phyloP scores from a whole-genome alignment of 257 asterid species.

The Verbena officinalis region DNA sequence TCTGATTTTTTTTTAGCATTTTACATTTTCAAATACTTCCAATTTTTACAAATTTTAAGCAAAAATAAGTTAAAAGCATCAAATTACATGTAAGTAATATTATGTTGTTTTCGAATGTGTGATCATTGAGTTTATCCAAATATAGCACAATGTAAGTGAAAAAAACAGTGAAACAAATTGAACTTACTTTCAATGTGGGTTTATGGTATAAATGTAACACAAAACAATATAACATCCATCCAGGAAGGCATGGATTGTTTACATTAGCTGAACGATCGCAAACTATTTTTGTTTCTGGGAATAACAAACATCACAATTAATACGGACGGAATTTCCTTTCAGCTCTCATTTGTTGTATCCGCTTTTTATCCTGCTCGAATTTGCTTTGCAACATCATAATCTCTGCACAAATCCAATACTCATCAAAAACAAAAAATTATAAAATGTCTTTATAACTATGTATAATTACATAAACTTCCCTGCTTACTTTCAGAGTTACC shows the following conservation, averaged over 20 bases:
- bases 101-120: too few relatives aligned
- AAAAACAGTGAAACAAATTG: neutral
- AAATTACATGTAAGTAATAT: too few relatives aligned
- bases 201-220: neutral
- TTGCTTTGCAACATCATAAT: conserved; percentile 85
- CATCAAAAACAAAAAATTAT: neutral
- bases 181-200: conserved; percentile 1
- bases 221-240: neutral
- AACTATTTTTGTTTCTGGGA: neutral
- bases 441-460: too few relatives aligned
- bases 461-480: too few relatives aligned
- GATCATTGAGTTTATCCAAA: too few relatives aligned
- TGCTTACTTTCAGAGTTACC: too few relatives aligned
- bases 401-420: conserved; percentile 50
- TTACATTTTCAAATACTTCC: too few relatives aligned
- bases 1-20: too few relatives aligned
- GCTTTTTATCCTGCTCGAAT: conserved; percentile 91
- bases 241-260: neutral
- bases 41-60: too few relatives aligned
- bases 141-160: neutral
- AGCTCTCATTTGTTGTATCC: conserved; percentile 89
- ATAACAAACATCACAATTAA: conserved; percentile 25
- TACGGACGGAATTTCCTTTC: conserved; percentile 87
- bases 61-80: too few relatives aligned
- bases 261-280: neutral